A percentile compares a stretch with the other conserved stretches of the same genome.
Conservation (phyloP, 495 filamentous ascomycete species). For the Hyaloscypha finlandica region DNA sequence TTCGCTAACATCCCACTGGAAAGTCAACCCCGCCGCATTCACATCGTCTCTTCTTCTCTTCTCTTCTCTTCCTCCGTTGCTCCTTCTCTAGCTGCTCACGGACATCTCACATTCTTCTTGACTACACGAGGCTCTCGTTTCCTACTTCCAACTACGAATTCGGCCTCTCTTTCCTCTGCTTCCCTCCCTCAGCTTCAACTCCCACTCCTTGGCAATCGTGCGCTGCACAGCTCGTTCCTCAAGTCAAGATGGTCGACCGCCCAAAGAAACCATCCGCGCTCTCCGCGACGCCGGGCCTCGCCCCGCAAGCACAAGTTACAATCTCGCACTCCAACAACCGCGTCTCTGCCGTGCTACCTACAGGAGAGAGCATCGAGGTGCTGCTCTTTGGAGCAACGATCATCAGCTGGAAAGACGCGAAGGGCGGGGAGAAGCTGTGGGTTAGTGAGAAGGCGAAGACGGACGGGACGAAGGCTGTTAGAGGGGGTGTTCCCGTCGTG, state of each 20-base stretch:
- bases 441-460: slow-evolving; percentile 72
- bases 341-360: slow-evolving; percentile 74
- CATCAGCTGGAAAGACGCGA: slow-evolving; percentile 82
- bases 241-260: slow-evolving; percentile 70
- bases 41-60: no score
- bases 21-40: neutral
- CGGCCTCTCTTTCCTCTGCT: neutral
- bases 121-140: neutral
- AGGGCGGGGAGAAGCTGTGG: slow-evolving; percentile 85
- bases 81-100: neutral
- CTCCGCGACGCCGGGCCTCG: slow-evolving; percentile 62
- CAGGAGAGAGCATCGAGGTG: slow-evolving; percentile 82
- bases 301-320: slow-evolving; percentile 67
- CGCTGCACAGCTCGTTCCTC: neutral
- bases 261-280: slow-evolving; percentile 80
- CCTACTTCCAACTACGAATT: neutral
- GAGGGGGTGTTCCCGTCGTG: slow-evolving; percentile 87
- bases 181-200: slow-evolving; percentile 1
- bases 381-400: slow-evolving; percentile 92
- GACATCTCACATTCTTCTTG: neutral
- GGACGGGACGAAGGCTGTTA: slow-evolving; percentile 61
- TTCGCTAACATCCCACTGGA: slow-evolving; percentile 26
- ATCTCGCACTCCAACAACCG: slow-evolving; percentile 63
- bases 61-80: neutral
- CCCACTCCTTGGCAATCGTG: no score